Percentiles rank a stretch among this genome's conserved stretches.
These are phyloP conservation scores for Lactuca saligna DNA, from an alignment of 129 eudicot genomes.

Conservation along the genomic window DNA sequence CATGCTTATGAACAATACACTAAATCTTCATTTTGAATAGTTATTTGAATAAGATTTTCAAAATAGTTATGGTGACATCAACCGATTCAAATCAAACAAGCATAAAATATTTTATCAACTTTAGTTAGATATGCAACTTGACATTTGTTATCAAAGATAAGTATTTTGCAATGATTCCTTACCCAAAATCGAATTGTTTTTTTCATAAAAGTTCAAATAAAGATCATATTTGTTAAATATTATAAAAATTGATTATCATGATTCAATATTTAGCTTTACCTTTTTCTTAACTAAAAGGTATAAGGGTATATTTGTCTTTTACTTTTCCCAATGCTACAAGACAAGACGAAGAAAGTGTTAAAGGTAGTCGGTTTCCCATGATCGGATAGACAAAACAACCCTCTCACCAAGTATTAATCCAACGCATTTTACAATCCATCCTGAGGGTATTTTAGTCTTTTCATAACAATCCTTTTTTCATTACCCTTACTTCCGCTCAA, in stretches of 20 bases:
- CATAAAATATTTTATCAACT: too few relatives aligned
- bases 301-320: constrained; percentile 14
- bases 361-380: constrained; percentile 13
- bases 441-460: constrained; percentile 11
- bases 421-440: not conserved
- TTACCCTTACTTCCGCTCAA: constrained; percentile 15
- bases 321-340: constrained; percentile 12
- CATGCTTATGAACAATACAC: too few relatives aligned
- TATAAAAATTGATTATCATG: not conserved
- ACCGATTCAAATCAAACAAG: too few relatives aligned
- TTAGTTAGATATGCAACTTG: too few relatives aligned
- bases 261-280: constrained; percentile 1
- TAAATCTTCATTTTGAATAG: too few relatives aligned
- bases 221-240: too few relatives aligned
- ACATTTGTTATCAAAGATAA: too few relatives aligned
- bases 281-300: not conserved
- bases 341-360: constrained; percentile 1
- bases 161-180: too few relatives aligned
- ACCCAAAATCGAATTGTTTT: not conserved
- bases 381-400: constrained; percentile 2
- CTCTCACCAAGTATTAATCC: not conserved
- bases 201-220: not conserved
- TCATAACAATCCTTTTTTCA: not conserved
- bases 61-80: too few relatives aligned
- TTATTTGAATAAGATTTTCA: too few relatives aligned